Conservation (phyloP, 2,329 filamentous ascomycete species). For the Ophiostoma himal-ulmi region DNA sequence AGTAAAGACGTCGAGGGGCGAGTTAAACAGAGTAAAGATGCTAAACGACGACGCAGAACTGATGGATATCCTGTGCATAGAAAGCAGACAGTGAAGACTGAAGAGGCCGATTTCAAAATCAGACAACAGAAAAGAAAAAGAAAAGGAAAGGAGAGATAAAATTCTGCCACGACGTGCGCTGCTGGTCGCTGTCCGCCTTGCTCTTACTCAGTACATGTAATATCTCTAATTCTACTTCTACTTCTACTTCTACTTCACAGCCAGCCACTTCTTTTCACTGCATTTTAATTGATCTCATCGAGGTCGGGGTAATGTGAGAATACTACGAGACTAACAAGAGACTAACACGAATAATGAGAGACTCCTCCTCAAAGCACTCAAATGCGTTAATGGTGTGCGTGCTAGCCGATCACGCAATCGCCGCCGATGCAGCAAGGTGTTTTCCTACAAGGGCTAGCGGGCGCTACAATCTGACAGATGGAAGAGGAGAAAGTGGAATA, state of each 20-base stretch:
- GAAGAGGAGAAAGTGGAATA: constrained; percentile 3
- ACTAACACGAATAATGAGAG: too few species aligned
- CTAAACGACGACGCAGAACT: constrained; percentile 3
- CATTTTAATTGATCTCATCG: neutral
- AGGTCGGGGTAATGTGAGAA: neutral
- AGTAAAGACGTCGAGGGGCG: constrained; percentile 6
- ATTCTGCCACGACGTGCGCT: neutral
- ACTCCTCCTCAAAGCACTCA: neutral
- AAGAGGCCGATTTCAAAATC: neutral
- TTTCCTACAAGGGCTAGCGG: neutral
- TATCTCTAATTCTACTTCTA: neutral
- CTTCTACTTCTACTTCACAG: neutral
- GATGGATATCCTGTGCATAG: constrained; percentile 1
- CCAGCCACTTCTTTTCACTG: neutral
- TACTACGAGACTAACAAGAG: too few species aligned
- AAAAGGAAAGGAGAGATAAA: neutral
- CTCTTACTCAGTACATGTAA: neutral
- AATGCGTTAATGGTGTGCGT: neutral
- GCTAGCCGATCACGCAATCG: constrained; percentile 10
- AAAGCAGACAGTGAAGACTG: neutral
- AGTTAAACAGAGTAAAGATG: neutral
- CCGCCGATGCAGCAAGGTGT: constrained; percentile 7
- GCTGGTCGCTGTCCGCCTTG: constrained; percentile 3
- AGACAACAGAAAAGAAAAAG: neutral
- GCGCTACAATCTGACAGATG: neutral